Evolutionary conservation across 169 alveolate genomes (phyloP).

Genomic region (Plasmodium malariae): DNA sequence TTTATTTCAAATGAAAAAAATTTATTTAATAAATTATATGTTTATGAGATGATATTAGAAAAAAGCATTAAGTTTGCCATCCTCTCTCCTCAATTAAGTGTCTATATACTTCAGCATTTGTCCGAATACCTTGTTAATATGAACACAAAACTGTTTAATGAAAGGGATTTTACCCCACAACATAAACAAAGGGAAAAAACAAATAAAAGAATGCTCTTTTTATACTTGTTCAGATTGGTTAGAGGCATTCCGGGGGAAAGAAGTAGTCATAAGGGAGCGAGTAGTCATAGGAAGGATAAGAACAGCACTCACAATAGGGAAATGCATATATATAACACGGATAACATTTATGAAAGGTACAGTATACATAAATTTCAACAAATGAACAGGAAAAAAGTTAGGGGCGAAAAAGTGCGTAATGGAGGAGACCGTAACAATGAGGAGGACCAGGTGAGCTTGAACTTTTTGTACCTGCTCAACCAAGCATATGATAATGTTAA

Average conservation of each 20-base stretch:
- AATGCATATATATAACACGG: neutral
- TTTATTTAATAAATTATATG: conserved; percentile 43
- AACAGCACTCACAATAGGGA: neutral
- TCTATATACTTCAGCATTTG: conserved; percentile 19
- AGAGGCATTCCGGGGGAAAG: neutral
- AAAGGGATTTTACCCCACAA: conserved; percentile 5
- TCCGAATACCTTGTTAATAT: conserved; percentile 36
- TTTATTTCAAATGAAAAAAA: conserved; percentile 39
- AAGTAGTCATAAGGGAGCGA: neutral
- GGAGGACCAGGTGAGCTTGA: conserved; percentile 21
- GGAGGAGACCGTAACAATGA: neutral
- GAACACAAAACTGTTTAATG: conserved; percentile 25
- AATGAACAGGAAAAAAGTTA: too few species aligned
- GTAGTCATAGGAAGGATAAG: neutral
- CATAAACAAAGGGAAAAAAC: neutral
- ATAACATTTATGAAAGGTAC: conserved; percentile 41
- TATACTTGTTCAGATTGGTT: neutral
- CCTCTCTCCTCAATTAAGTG: conserved; percentile 56
- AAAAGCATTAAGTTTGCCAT: conserved; percentile 41
- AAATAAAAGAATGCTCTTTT: neutral
- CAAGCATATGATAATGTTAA: conserved; percentile 42
- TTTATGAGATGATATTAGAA: conserved; percentile 46
- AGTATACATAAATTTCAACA: conserved; percentile 27
- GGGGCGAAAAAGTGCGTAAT: too few species aligned
- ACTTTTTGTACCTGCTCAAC: conserved; percentile 33